A percentile compares a stretch with the other conserved stretches of the same genome.
These are phyloP conservation scores for Chaetomiaceae sp. DNA, from an alignment of 2,329 filamentous ascomycete genomes.

Conservation along the genomic window DNA sequence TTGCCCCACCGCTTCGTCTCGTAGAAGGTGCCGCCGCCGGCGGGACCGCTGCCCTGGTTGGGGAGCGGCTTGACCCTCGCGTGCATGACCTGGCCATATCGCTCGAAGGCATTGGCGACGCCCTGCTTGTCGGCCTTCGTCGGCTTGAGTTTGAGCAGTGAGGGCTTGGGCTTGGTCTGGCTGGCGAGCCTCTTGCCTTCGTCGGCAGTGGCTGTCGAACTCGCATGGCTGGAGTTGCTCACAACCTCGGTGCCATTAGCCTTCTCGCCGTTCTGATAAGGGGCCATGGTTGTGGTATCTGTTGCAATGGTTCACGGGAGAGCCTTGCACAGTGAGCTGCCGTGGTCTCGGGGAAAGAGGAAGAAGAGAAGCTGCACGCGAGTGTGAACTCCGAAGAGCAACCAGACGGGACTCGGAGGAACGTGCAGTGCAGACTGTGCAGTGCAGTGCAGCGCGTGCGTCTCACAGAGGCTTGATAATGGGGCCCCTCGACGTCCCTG, in stretches of 20 bases:
- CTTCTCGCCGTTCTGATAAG: constrained; percentile 16
- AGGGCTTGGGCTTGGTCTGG: constrained; percentile 19
- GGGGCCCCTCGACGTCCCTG: too few relatives aligned
- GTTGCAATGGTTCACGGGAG: not conserved
- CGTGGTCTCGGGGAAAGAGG: not conserved
- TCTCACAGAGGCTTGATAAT: too few relatives aligned
- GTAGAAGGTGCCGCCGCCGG: constrained; percentile 55
- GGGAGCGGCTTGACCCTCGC: constrained; percentile 58
- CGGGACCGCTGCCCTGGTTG: constrained; percentile 43
- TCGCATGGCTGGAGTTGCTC: constrained; percentile 5
- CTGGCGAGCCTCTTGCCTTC: constrained; percentile 17
- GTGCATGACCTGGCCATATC: constrained; percentile 32
- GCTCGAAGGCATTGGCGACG: constrained; percentile 30
- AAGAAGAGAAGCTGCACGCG: not conserved
- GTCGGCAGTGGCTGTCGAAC: constrained; percentile 4
- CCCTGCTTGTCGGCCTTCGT: constrained; percentile 29
- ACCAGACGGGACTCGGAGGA: too few relatives aligned
- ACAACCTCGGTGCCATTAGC: constrained; percentile 7
- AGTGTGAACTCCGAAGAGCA: not conserved
- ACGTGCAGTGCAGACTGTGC: too few relatives aligned
- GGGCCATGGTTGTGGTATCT: constrained; percentile 12
- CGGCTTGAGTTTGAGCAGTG: constrained; percentile 17
- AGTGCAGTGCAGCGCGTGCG: too few relatives aligned
- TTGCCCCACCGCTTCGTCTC: constrained; percentile 42
- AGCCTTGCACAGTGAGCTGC: not conserved